These are phyloP conservation scores for Hanseniaspora uvarum DNA, from an alignment of 1,139 yeast species.

Conservation along the genomic window DNA sequence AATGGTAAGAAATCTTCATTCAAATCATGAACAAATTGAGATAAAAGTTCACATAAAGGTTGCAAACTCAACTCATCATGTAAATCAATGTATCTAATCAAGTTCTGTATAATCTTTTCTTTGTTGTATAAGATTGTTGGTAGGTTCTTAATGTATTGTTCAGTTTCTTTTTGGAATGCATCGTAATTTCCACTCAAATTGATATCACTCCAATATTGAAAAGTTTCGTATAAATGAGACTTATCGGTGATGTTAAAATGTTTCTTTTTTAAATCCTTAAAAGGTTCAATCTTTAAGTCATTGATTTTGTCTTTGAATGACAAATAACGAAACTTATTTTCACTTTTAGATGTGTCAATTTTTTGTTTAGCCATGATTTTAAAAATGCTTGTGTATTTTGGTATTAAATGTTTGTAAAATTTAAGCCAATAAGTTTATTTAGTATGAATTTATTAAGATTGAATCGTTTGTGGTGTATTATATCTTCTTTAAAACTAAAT, in stretches of 20 bases:
- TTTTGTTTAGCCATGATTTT: conserved; percentile 28
- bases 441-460: too few species aligned
- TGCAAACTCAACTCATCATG: conserved; percentile 67
- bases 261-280: conserved; percentile 49
- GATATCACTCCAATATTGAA: conserved; percentile 80
- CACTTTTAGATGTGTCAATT: conserved; percentile 42
- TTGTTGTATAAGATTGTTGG: conserved; percentile 76
- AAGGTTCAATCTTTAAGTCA: conserved; percentile 74
- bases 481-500: not conserved
- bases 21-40: conserved; percentile 84
- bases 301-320: conserved; percentile 82
- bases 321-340: conserved; percentile 52
- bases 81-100: conserved; percentile 41
- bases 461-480: not conserved
- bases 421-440: too few species aligned
- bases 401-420: not conserved
- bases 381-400: not conserved
- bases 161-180: conserved; percentile 49
- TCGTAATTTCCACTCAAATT: conserved; percentile 68
- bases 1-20: conserved; percentile 81
- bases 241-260: conserved; percentile 62
- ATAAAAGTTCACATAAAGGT: conserved; percentile 66
- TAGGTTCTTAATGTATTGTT: conserved; percentile 51
- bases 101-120: conserved; percentile 44
- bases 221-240: conserved; percentile 69